Percentiles rank a stretch among this genome's conserved stretches.
Evolutionary conservation across 2,329 filamentous ascomycete species (phyloP).

Genomic region (Rhynchosporium agropyri): DNA sequence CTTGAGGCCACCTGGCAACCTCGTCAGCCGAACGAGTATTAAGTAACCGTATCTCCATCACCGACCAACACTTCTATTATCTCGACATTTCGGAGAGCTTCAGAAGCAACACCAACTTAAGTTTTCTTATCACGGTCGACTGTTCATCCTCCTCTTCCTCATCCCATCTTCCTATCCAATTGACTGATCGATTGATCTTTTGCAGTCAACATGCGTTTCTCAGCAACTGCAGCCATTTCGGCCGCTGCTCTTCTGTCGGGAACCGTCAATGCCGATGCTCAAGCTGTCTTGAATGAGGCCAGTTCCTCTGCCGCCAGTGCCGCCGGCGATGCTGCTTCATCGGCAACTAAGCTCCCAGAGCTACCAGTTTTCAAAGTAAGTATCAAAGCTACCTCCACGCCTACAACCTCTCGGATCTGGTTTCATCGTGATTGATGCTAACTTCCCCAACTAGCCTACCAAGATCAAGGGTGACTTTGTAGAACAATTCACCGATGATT

Average conservation of each 20-base stretch:
- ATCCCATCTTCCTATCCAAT: constrained; percentile 8
- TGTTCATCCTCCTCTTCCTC: constrained; percentile 28
- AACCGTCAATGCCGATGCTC: constrained; percentile 67
- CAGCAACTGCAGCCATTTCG: constrained; percentile 73
- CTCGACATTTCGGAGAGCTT: constrained; percentile 33
- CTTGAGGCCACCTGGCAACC: constrained; percentile 13
- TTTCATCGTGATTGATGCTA: constrained; percentile 37
- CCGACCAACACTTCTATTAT: constrained; percentile 8
- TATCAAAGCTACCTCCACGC: constrained; percentile 34
- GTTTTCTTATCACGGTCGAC: constrained; percentile 33
- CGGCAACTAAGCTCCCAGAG: constrained; percentile 52
- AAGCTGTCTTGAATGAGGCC: constrained; percentile 56
- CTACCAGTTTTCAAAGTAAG: constrained; percentile 88
- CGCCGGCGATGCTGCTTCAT: constrained; percentile 47
- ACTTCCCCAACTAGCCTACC: constrained; percentile 65
- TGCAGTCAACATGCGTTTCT: constrained; percentile 75
- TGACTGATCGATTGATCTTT: constrained; percentile 33
- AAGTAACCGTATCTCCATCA: constrained; percentile 18
- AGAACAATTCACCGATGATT: constrained; percentile 97
- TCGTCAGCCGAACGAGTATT: constrained; percentile 17
- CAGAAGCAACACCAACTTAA: constrained; percentile 35
- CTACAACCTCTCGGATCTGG: constrained; percentile 7
- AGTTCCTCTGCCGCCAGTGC: constrained; percentile 44
- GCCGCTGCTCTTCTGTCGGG: constrained; percentile 74
- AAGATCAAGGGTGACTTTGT: constrained; percentile 90